Evolutionary conservation across 306 rosid species (phyloP), one percentile per base, ranked within the genome.

Genomic region (Quercus cerris): DNA sequence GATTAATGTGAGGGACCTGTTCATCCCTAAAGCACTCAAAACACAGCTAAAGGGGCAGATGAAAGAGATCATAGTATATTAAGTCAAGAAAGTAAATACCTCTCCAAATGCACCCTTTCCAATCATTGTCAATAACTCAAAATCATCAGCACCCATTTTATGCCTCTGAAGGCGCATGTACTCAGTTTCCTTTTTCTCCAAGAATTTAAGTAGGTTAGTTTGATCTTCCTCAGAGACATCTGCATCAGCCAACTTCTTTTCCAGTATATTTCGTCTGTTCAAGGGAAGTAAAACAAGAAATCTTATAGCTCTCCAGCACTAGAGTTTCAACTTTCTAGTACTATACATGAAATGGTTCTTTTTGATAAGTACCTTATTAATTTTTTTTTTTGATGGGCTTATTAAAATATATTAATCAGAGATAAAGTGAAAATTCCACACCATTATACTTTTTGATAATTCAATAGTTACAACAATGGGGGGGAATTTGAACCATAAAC

Each of bases 71-170:
- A 19, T 9, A 68, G 54, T 18, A 33, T 44, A 30, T 56, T 51
- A 58, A 13, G 81, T 77, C 33, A 68, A 51, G 52, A 62, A 66
- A 28, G 55, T 46, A 69, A 79, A 79, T 90, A 95, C 99, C 99
- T 96, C 99, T 56, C 99, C 99, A 83, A 96, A 96, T 82, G 99
- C 99, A 54, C 99, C 99, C 86, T 88, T 96, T 35, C 99, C 99
- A 14, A 96, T 96, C 95, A 96, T 96, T 78, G 99, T 91, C 86
- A 96, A 78, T 87, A 93, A 80, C 86, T 91, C 98, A 78, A 96
- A 96, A 87, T 96, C 97, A 81, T 90, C 97, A 67, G 87, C 96
- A 6, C 97, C 98, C 98, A 96, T 96, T 85, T 96, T 96, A 85
- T 92, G 97, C 90, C 99, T 93, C 82, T 96, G 97, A 77, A 93